phyloP scores from a whole-genome alignment of 805 yeast species.

The Kuraishia cidri region DNA sequence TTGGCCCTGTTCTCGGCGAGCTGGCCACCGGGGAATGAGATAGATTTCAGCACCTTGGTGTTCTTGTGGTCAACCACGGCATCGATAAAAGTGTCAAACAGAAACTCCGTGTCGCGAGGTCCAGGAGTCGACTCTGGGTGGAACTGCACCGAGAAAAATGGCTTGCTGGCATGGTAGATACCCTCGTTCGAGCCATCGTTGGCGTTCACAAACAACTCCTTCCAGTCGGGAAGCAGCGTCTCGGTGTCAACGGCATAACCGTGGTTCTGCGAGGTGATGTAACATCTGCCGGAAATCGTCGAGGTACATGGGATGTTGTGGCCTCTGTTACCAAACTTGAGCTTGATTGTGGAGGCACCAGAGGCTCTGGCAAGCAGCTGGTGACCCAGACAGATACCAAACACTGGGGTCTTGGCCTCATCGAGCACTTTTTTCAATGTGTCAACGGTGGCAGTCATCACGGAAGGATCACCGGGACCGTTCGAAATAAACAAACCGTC shows the following conservation, averaged over 20 bases:
- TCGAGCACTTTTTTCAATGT: conserved; percentile 50
- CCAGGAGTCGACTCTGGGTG: conserved; percentile 99
- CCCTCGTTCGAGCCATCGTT: conserved; percentile 99
- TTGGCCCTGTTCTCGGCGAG: conserved; percentile 64
- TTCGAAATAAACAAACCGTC: conserved; percentile 96
- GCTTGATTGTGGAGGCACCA: conserved; percentile 86
- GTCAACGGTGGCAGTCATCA: conserved; percentile 58
- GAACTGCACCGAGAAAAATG: conserved; percentile 96
- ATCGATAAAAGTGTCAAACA: conserved; percentile 87
- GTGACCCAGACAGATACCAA: conserved; percentile 98
- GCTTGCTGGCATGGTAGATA: conserved; percentile 81
- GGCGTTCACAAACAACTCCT: conserved; percentile 89
- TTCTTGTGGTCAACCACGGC: conserved; percentile 61
- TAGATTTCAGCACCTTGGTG: conserved; percentile 52
- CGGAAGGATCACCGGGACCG: conserved; percentile 99
- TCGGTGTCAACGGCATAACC: conserved; percentile 92
- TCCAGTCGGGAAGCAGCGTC: conserved; percentile 76
- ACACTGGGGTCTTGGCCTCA: conserved; percentile 74
- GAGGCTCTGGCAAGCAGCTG: conserved; percentile 92
- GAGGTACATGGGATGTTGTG: conserved; percentile 96
- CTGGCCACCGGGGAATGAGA: conserved; percentile 87
- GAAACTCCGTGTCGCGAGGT: conserved; percentile 96
- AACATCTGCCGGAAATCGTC: conserved; percentile 86
- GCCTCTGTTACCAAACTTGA: conserved; percentile 98
- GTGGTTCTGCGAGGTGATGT: conserved; percentile 97